Base-by-base conservation (phyloP, 768 basidiomycete genomes). In the Dentipellis sp. region DNA sequence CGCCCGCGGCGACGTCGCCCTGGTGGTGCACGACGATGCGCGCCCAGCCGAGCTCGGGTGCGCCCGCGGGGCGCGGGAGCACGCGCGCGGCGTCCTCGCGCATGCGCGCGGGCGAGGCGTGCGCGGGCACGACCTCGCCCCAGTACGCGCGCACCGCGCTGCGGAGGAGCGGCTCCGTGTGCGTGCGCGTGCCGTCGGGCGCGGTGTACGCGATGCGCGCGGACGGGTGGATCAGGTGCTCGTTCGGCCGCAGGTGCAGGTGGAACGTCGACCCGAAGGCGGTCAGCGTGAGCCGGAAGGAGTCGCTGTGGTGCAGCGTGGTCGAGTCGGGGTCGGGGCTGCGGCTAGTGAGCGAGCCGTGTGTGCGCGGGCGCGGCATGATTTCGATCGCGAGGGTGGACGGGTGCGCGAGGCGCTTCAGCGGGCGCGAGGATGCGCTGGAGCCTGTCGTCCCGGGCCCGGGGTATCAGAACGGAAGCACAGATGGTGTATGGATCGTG, bases 171-270 rank as follows among this genome's bases (percentile, higher is more conserved):
- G 86, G 84, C 51, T 78, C 75, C 1, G 81, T 79, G 62, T 75
- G 77, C 4, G 77, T 69, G 35, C 83, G 62, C 17, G 77, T 72
- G 29, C 78, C 70, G 8, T 67, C 67, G 19, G 72, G 75, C n/a
- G 73, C 70, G 66, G 81, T 83, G 69, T 85, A 84, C 52, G 78
- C 80, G 56, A 91, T 76, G 42, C 83, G 80, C 1, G 90, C 90
- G 53, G 84, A 79, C 45, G 89, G 84, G 65, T 91, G 88, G 52
- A 92, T 74, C 58, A 93, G 80, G 59, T 88, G 73, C 59, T 86
- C 80, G 65, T 89, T 91, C 8, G 91, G 90, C 16, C 79, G 80
- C 50, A 93, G 75, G 63, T 91, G 86, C 47, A 93, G 76, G 65
- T 85, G 74, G 64, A 83, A 86, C 23, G 74, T 78, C 42, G 86